Conservation (phyloP, 345 rosid species). For the Capsella bursapastoris region DNA sequence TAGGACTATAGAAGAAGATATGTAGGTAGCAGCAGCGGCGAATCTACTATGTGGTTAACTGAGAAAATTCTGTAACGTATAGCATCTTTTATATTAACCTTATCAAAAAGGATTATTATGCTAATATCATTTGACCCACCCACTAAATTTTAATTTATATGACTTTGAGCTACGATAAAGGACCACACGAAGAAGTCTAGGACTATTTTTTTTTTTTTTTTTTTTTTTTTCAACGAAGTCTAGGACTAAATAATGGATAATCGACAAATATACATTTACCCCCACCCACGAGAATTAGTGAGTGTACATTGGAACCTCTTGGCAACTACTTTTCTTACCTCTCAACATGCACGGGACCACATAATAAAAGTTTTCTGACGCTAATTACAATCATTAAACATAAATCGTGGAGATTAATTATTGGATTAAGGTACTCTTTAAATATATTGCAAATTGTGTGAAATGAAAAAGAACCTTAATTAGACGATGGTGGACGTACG, state of each 20-base stretch:
- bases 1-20: too few species aligned
- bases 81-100: background rate
- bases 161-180: conserved; percentile 2
- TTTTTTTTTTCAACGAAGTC: background rate
- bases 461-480: conserved; percentile 30
- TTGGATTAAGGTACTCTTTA: conserved; percentile 28
- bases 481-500: conserved; percentile 24
- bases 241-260: background rate
- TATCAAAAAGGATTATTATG: background rate
- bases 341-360: conserved; percentile 31
- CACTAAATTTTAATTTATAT: conserved; percentile 21
- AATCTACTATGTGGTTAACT: background rate
- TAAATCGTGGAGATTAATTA: conserved; percentile 27
- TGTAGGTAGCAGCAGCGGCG: conserved; percentile 2
- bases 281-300: conserved; percentile 6
- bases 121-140: conserved; percentile 11
- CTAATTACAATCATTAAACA: conserved; percentile 44
- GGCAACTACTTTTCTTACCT: conserved; percentile 30
- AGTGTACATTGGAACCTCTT: conserved; percentile 38
- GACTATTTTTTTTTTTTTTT: background rate
- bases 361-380: conserved; percentile 24
- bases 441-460: conserved; percentile 25
- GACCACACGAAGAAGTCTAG: conserved; percentile 37
- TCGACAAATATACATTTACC: conserved; percentile 19
- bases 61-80: conserved; percentile 27